These are phyloP conservation scores for Inga oerstediana DNA, from an alignment of 306 rosid genomes.

Conservation along the genomic window DNA sequence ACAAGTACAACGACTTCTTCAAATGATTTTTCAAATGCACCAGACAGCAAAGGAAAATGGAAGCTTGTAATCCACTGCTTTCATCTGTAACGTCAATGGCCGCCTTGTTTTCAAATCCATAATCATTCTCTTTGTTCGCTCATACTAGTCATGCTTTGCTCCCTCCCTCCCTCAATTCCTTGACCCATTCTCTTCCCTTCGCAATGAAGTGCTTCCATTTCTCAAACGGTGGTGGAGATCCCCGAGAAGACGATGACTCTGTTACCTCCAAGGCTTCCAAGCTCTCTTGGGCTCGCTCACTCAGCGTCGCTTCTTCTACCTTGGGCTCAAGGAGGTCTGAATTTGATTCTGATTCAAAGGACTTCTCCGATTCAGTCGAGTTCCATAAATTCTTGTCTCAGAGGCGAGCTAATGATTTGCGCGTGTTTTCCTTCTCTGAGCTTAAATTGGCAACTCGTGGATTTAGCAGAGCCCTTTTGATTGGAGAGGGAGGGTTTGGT, in stretches of 20 bases:
- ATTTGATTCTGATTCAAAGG: conserved; percentile 59
- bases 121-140: background rate
- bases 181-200: background rate
- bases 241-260: conserved; percentile 3
- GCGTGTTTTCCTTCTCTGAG: conserved; percentile 71
- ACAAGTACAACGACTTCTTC: background rate
- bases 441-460: conserved; percentile 80
- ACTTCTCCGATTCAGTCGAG: conserved; percentile 59
- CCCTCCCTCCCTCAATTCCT: background rate
- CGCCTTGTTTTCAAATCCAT: background rate
- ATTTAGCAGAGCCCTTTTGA: conserved; percentile 66
- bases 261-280: conserved; percentile 58
- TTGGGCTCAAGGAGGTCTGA: conserved; percentile 70
- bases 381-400: conserved; percentile 62
- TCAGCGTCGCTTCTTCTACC: conserved; percentile 80
- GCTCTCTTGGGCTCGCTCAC: conserved; percentile 91
- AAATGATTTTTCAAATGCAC: background rate
- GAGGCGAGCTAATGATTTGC: conserved; percentile 75
- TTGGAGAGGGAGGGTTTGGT: conserved; percentile 98
- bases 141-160: background rate
- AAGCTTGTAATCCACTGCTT: background rate
- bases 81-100: background rate
- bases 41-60: background rate
- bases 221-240: conserved; percentile 50
- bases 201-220: conserved; percentile 91